Percentiles rank a stretch among this genome's conserved stretches.
These are phyloP conservation scores for Botrytis medusae DNA, from an alignment of 2,329 filamentous ascomycete genomes.

Conservation along the genomic window DNA sequence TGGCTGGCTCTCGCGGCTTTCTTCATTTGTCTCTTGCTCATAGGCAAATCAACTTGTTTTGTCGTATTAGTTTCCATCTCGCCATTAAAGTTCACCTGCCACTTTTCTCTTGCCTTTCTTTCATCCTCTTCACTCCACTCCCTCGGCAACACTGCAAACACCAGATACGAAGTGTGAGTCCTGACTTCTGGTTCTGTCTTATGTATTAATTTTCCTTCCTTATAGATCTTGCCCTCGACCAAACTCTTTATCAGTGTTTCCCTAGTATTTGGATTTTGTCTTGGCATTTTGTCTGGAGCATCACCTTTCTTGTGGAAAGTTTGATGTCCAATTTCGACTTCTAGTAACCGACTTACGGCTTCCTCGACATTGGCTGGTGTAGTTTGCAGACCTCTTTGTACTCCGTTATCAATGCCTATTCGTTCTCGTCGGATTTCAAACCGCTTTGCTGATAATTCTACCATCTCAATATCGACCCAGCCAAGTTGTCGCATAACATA, in stretches of 20 bases:
- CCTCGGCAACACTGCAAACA: conserved; percentile 86
- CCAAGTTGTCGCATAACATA: conserved; percentile 75
- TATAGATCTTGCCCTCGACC: conserved; percentile 57
- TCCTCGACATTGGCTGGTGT: conserved; percentile 75
- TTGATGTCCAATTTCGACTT: conserved; percentile 69
- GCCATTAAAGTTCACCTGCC: conserved; percentile 41
- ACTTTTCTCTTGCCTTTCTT: conserved; percentile 60
- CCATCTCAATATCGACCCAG: conserved; percentile 93
- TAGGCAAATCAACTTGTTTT: conserved; percentile 17
- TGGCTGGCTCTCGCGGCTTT: conserved; percentile 28
- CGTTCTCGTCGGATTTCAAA: conserved; percentile 82
- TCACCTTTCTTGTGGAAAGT: conserved; percentile 54
- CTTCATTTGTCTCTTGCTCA: conserved; percentile 35
- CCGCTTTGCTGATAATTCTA: conserved; percentile 77
- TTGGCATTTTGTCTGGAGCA: conserved; percentile 32
- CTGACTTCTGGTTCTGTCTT: conserved; percentile 86
- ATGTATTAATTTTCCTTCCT: conserved; percentile 76
- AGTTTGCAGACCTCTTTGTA: conserved; percentile 56
- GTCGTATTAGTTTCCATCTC: conserved; percentile 27
- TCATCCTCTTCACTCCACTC: conserved; percentile 87
- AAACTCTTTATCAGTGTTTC: conserved; percentile 39
- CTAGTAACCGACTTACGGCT: conserved; percentile 69
- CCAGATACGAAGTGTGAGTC: conserved; percentile 94
- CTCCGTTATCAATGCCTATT: conserved; percentile 61
- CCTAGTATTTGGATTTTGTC: conserved; percentile 39